A percentile compares a stretch with the other conserved stretches of the same genome.
Evolutionary conservation across 139 green algal genomes (phyloP).

Genomic region (Micractinium conductrix): DNA sequence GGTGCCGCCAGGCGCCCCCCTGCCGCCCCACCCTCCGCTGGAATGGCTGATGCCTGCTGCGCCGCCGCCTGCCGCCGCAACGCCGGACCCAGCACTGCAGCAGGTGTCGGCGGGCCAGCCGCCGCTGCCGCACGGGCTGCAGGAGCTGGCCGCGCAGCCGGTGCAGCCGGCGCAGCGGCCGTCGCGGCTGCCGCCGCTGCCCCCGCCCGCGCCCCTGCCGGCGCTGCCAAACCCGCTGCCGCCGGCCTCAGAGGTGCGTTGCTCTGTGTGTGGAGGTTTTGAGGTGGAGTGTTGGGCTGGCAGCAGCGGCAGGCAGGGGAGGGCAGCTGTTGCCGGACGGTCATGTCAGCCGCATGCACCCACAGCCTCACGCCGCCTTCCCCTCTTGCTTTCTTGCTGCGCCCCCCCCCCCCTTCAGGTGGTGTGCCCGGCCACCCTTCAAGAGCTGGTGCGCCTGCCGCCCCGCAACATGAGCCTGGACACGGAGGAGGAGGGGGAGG

Average conservation of each 20-base stretch:
- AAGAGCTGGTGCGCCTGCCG: slow-evolving; percentile 14
- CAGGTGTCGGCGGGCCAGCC: not conserved
- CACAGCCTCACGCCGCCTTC: too few species aligned
- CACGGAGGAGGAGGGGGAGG: not conserved
- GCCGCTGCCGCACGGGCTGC: not conserved
- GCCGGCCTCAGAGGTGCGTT: not conserved
- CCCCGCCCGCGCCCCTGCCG: not conserved
- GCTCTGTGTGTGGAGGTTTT: too few species aligned
- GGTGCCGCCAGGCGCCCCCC: not conserved
- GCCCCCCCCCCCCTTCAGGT: not conserved
- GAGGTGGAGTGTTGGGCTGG: too few species aligned
- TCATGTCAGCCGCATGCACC: too few species aligned
- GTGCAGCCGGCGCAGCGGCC: not conserved
- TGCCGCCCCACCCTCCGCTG: not conserved
- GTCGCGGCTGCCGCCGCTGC: not conserved
- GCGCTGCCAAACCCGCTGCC: slow-evolving; percentile 22
- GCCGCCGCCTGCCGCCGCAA: not conserved
- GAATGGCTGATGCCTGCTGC: not conserved
- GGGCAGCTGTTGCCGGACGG: not conserved
- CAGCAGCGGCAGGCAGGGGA: not conserved
- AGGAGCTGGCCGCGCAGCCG: not conserved
- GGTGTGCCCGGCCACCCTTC: slow-evolving; percentile 20
- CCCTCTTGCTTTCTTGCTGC: not conserved
- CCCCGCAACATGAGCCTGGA: slow-evolving; percentile 27
- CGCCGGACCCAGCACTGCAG: slow-evolving; percentile 10